Percentiles rank a stretch among this genome's conserved stretches.
Conservation (phyloP, 306 rosid genomes). For the Corylus americana region DNA sequence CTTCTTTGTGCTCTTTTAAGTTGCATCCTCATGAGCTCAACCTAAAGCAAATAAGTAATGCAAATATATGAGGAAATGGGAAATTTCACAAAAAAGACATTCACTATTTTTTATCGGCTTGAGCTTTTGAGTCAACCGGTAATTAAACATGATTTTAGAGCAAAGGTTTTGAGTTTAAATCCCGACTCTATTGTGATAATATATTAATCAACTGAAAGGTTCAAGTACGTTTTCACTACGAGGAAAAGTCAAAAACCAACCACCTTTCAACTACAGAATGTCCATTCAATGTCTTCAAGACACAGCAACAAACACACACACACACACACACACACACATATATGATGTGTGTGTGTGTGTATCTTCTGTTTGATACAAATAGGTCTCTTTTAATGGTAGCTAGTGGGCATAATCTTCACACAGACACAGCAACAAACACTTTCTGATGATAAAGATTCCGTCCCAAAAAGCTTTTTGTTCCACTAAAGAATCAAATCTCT, state of each 20-base stretch:
- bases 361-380: neutral
- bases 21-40: constrained; percentile 79
- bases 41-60: constrained; percentile 42
- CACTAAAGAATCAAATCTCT: neutral
- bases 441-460: neutral
- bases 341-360: no score
- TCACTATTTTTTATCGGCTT: no score
- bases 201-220: neutral
- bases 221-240: neutral
- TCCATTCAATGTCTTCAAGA: neutral
- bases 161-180: no score
- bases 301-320: no score
- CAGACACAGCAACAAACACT: neutral
- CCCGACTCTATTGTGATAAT: no score
- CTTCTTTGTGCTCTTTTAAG: constrained; percentile 69
- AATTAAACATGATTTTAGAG: no score
- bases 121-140: no score
- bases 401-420: neutral
- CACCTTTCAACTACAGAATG: neutral
- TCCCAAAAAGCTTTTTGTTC: neutral
- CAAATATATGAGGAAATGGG: constrained; percentile 8
- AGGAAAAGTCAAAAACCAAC: neutral
- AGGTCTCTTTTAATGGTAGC: neutral
- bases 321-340: no score
- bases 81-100: neutral